A percentile compares a stretch with the other conserved stretches of the same genome.
Evolutionary conservation across 306 rosid genomes (phyloP).

Genomic region (Medicago ruthenica): DNA sequence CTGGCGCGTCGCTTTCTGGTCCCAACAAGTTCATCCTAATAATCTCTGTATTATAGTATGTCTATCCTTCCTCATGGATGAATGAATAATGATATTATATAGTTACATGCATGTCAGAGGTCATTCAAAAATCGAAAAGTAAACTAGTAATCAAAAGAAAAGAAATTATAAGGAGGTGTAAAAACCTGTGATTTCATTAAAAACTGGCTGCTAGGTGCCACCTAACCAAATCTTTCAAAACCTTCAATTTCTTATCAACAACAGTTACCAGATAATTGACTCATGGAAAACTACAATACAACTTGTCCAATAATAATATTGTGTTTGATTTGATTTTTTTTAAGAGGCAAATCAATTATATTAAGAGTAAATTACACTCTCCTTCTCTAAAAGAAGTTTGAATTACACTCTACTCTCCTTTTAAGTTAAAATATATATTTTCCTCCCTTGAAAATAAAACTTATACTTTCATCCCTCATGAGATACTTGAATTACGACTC

Average conservation of each 20-base stretch:
- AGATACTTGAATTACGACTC: too few species aligned
- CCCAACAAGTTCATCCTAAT: slow-evolving; percentile 18
- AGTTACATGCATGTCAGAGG: slow-evolving; percentile 47
- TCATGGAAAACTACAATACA: slow-evolving; percentile 24
- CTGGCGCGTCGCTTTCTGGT: slow-evolving; percentile 34
- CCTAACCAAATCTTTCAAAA: slow-evolving; percentile 36
- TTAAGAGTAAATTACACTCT: too few species aligned
- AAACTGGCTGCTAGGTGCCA: slow-evolving; percentile 38
- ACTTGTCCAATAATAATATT: background rate
- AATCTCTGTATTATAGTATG: background rate
- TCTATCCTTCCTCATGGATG: background rate
- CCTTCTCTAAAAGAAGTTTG: too few species aligned
- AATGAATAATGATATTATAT: slow-evolving; percentile 33
- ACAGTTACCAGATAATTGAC: background rate
- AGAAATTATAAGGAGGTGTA: slow-evolving; percentile 43
- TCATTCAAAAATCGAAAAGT: slow-evolving; percentile 34
- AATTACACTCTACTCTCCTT: too few species aligned
- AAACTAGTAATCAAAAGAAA: slow-evolving; percentile 5
- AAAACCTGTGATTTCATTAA: slow-evolving; percentile 53
- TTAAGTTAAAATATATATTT: too few species aligned
- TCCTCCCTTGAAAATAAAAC: too few species aligned
- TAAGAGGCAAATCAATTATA: background rate
- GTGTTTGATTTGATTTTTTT: background rate
- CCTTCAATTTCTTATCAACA: slow-evolving; percentile 36
- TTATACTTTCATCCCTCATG: too few species aligned